phyloP scores from a whole-genome alignment of 768 basidiomycete genomes.

The Leccinellum luteum region DNA sequence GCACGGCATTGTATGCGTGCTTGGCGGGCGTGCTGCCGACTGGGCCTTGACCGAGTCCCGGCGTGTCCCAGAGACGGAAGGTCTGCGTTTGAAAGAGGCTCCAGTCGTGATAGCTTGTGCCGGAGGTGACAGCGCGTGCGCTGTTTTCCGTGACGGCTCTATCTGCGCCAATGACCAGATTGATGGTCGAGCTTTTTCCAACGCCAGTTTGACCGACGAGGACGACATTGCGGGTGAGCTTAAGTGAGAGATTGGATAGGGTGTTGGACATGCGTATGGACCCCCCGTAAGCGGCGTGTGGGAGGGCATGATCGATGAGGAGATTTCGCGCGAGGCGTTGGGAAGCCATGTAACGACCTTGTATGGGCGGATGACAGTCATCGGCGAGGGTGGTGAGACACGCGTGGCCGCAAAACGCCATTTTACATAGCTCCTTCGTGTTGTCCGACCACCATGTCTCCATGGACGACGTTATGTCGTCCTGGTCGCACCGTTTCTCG shows the following conservation, averaged over 20 bases:
- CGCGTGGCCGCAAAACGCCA: constrained; percentile 19
- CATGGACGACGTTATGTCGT: constrained; percentile 18
- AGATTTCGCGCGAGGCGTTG: constrained; percentile 21
- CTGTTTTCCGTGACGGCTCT: constrained; percentile 17
- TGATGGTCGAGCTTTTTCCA: constrained; percentile 24
- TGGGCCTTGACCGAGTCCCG: constrained; percentile 17
- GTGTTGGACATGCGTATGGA: neutral
- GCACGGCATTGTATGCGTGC: constrained; percentile 18
- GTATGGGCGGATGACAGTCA: constrained; percentile 15
- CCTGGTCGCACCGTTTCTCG: constrained; percentile 17
- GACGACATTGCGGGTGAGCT: constrained; percentile 31
- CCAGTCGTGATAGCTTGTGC: constrained; percentile 26
- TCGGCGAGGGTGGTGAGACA: constrained; percentile 25
- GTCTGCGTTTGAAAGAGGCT: constrained; percentile 17
- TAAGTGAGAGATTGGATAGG: neutral
- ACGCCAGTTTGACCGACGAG: constrained; percentile 40
- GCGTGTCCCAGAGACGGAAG: constrained; percentile 28
- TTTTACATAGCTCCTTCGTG: neutral
- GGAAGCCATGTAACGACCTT: constrained; percentile 15
- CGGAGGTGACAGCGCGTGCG: constrained; percentile 14
- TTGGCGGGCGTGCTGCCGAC: constrained; percentile 7
- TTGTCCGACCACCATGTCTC: constrained; percentile 23
- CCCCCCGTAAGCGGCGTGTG: constrained; percentile 1
- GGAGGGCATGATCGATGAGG: constrained; percentile 20
- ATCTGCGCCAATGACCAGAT: constrained; percentile 15